phyloP scores from a whole-genome alignment of 2,329 filamentous ascomycete species.

The Fusarium sp. region DNA sequence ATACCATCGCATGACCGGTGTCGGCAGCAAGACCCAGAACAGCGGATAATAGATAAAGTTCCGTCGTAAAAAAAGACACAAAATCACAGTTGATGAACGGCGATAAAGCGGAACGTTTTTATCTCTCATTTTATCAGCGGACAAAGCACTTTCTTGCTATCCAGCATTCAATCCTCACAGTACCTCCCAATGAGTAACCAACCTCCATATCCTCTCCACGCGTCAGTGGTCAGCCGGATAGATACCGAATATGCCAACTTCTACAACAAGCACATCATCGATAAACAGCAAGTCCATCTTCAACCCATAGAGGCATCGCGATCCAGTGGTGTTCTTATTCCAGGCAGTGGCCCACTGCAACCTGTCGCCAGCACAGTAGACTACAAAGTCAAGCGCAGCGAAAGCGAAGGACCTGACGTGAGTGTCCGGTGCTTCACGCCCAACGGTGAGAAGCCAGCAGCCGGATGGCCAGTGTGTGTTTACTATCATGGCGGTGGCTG shows the following conservation, averaged over 20 bases:
- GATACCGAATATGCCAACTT: constrained; percentile 3
- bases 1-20: neutral
- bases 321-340: neutral
- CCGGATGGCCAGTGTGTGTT: constrained; percentile 17
- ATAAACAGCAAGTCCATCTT: constrained; percentile 22
- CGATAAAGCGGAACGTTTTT: neutral
- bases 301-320: constrained; percentile 7
- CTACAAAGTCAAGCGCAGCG: constrained; percentile 1
- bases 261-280: constrained; percentile 22
- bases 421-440: constrained; percentile 11
- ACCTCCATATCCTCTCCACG: constrained; percentile 8
- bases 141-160: fast-evolving
- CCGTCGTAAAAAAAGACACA: neutral
- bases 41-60: constrained; percentile 2
- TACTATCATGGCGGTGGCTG: constrained; percentile 22
- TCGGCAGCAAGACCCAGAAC: neutral
- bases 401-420: constrained; percentile 9
- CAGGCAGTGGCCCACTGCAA: constrained; percentile 2
- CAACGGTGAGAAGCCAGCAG: neutral
- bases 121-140: neutral
- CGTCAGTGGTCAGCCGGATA: neutral
- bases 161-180: neutral
- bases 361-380: neutral
- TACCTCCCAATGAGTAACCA: neutral
- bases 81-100: neutral